These are phyloP conservation scores for Myrica gale DNA, from an alignment of 306 rosid species.

Conservation along the genomic window DNA sequence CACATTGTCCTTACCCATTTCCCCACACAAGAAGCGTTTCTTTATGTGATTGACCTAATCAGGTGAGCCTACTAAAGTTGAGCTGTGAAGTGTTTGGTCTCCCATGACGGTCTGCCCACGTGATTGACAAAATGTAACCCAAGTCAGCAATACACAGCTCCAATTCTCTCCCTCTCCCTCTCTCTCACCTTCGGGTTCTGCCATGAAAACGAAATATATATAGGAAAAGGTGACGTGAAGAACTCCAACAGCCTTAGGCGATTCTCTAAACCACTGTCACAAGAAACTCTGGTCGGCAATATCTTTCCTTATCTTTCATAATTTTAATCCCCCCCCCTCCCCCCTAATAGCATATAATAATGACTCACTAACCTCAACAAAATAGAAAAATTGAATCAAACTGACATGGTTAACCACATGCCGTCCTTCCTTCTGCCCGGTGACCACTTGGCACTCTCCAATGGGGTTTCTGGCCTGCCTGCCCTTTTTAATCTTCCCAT, in stretches of 20 bases:
- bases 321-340: not conserved
- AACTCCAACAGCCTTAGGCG: slow-evolving; percentile 59
- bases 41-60: slow-evolving; percentile 59
- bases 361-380: too few species aligned
- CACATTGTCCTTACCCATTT: slow-evolving; percentile 18
- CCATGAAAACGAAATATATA: slow-evolving; percentile 49
- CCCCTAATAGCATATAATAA: slow-evolving; percentile 9
- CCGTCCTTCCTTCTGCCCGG: slow-evolving; percentile 33
- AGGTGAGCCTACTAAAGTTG: slow-evolving; percentile 48
- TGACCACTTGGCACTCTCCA: slow-evolving; percentile 34
- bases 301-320: slow-evolving; percentile 13
- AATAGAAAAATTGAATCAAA: not conserved
- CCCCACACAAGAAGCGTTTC: slow-evolving; percentile 21
- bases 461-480: slow-evolving; percentile 19
- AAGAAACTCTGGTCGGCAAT: slow-evolving; percentile 68
- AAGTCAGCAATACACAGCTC: slow-evolving; percentile 60
- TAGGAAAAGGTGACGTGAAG: slow-evolving; percentile 72
- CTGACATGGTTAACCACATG: slow-evolving; percentile 17
- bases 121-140: slow-evolving; percentile 69
- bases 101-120: slow-evolving; percentile 78
- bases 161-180: slow-evolving; percentile 6
- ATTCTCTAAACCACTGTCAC: slow-evolving; percentile 54
- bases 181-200: slow-evolving; percentile 12
- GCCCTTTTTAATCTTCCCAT: slow-evolving; percentile 2
- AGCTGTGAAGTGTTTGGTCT: slow-evolving; percentile 54